These are phyloP conservation scores for Saccharomycopsis amapae DNA, from an alignment of 805 yeast species.

Conservation along the genomic window DNA sequence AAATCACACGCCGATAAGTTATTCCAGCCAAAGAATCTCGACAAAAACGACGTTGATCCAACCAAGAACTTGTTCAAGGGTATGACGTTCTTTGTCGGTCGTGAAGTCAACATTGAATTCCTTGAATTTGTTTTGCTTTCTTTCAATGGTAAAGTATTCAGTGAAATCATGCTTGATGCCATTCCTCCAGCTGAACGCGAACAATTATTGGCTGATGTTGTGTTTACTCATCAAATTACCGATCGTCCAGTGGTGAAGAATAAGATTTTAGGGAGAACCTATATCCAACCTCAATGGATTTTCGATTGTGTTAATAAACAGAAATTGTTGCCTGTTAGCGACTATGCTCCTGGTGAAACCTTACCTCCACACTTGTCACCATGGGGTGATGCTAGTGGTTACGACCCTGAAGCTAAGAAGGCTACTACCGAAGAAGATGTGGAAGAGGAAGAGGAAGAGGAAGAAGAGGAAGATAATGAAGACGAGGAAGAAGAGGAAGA, in stretches of 20 bases:
- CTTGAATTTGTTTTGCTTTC: constrained; percentile 82
- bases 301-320: constrained; percentile 84
- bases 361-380: constrained; percentile 97
- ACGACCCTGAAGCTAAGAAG: constrained; percentile 66
- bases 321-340: constrained; percentile 64
- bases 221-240: constrained; percentile 86
- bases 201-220: constrained; percentile 33
- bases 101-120: constrained; percentile 92
- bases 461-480: constrained; percentile 43
- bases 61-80: constrained; percentile 61
- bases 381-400: constrained; percentile 95
- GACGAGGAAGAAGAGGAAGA: constrained; percentile 49
- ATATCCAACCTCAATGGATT: constrained; percentile 97
- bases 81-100: constrained; percentile 80
- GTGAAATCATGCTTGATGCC: constrained; percentile 85
- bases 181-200: constrained; percentile 41
- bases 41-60: constrained; percentile 34
- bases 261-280: constrained; percentile 86
- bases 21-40: constrained; percentile 59
- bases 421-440: constrained; percentile 37
- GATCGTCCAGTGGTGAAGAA: constrained; percentile 80
- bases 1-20: constrained; percentile 60
- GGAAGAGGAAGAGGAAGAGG: constrained; percentile 41
- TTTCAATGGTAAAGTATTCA: constrained; percentile 76
- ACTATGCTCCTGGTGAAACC: constrained; percentile 89